Conservation (phyloP, 2,329 filamentous ascomycete genomes). For the Colletotrichum shisoi region DNA sequence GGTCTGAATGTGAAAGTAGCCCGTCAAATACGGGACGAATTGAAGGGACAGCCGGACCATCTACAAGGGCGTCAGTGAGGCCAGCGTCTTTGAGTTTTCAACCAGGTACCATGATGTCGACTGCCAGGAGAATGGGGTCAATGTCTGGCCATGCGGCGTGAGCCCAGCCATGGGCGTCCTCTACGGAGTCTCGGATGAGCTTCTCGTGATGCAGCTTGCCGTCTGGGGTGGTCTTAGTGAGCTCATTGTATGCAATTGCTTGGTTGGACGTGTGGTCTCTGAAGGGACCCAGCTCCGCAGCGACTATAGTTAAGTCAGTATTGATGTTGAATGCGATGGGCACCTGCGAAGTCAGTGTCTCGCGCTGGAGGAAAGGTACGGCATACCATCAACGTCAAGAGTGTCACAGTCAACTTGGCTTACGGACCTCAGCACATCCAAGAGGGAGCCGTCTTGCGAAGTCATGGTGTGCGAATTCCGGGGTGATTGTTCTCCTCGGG, state of each 20-base stretch:
- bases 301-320: conserved; percentile 43
- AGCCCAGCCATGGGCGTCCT: conserved; percentile 41
- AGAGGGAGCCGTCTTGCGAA: conserved; percentile 16
- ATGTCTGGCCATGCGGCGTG: conserved; percentile 40
- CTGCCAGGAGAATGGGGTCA: conserved; percentile 57
- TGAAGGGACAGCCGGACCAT: conserved; percentile 63
- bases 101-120: conserved; percentile 60
- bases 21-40: conserved; percentile 60
- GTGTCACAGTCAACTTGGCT: conserved; percentile 50
- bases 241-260: conserved; percentile 49
- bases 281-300: conserved; percentile 47
- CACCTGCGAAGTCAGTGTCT: background rate
- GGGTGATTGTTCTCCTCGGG: background rate
- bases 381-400: conserved; percentile 47
- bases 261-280: conserved; percentile 51
- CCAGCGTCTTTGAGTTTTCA: background rate
- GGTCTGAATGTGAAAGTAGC: conserved; percentile 66
- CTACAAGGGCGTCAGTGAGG: conserved; percentile 45
- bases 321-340: background rate
- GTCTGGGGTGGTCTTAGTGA: conserved; percentile 42
- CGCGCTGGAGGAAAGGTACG: background rate
- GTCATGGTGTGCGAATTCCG: background rate
- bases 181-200: conserved; percentile 45
- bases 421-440: conserved; percentile 30
- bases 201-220: conserved; percentile 44